Conservation (phyloP, 2,329 filamentous ascomycete genomes). For the Talaromyces sp. region DNA sequence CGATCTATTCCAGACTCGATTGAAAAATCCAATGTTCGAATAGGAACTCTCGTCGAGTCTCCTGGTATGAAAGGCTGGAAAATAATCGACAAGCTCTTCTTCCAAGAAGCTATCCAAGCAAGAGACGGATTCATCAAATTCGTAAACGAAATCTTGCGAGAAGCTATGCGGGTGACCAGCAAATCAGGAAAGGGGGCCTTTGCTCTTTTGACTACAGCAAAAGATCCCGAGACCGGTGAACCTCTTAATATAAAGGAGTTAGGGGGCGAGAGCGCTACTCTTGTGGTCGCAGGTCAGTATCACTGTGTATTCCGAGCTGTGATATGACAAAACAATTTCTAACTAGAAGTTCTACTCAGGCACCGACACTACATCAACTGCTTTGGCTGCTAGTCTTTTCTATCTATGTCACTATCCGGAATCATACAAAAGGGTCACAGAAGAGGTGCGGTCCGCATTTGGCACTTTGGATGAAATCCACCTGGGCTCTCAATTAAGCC, state of each 20-base stretch:
- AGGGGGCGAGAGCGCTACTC: constrained; percentile 45
- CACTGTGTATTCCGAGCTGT: not conserved
- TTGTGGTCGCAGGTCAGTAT: constrained; percentile 45
- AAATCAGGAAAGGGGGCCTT: constrained; percentile 45
- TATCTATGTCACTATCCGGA: constrained; percentile 34
- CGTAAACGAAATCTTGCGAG: constrained; percentile 20
- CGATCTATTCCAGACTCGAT: constrained; percentile 14
- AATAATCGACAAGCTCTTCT: constrained; percentile 14
- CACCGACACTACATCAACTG: constrained; percentile 38
- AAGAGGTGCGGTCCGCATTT: constrained; percentile 33
- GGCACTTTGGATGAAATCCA: constrained; percentile 32
- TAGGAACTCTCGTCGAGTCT: constrained; percentile 12
- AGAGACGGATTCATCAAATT: constrained; percentile 33
- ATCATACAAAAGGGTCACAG: constrained; percentile 23
- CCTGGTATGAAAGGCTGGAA: constrained; percentile 3
- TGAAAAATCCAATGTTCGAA: constrained; percentile 17
- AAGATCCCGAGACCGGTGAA: constrained; percentile 45
- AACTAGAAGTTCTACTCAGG: constrained; percentile 16
- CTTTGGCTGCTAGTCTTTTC: constrained; percentile 34
- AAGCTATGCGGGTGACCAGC: constrained; percentile 14
- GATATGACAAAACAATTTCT: not conserved
- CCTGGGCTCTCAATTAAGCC: constrained; percentile 26
- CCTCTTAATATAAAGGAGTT: constrained; percentile 36
- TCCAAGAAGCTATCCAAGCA: constrained; percentile 32
- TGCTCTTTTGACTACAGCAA: constrained; percentile 44